phyloP scores from a whole-genome alignment of 306 rosid species.

The Vicia sativa region DNA sequence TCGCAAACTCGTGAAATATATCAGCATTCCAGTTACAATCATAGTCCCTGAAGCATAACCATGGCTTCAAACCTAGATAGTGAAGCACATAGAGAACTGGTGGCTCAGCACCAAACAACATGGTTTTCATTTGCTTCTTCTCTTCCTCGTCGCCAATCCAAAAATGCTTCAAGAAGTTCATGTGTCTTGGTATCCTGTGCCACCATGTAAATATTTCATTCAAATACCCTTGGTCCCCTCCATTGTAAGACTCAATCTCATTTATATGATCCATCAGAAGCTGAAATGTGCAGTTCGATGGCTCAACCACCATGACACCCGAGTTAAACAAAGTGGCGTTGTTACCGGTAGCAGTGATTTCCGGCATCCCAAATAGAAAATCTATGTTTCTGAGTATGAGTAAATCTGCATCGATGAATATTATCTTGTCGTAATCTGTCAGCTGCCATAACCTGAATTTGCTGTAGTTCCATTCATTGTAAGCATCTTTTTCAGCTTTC shows the following conservation, averaged over 20 bases:
- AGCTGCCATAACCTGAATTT: slow-evolving; percentile 93
- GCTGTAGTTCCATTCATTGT: slow-evolving; percentile 98
- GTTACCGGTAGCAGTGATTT: slow-evolving; percentile 91
- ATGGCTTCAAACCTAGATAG: slow-evolving; percentile 83
- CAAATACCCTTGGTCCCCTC: slow-evolving; percentile 93
- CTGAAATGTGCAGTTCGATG: slow-evolving; percentile 89
- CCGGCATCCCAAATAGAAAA: slow-evolving; percentile 83
- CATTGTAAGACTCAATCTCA: slow-evolving; percentile 89
- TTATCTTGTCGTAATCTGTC: slow-evolving; percentile 91
- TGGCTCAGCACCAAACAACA: slow-evolving; percentile 80
- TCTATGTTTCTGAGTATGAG: slow-evolving; percentile 83
- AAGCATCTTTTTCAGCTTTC: slow-evolving; percentile 93
- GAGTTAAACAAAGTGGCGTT: slow-evolving; percentile 92
- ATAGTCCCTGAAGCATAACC: slow-evolving; percentile 89
- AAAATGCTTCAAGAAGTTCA: slow-evolving; percentile 95
- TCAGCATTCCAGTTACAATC: slow-evolving; percentile 93
- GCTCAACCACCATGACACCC: slow-evolving; percentile 97
- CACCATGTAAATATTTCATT: slow-evolving; percentile 95
- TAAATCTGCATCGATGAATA: slow-evolving; percentile 90
- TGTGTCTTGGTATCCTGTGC: slow-evolving; percentile 95
- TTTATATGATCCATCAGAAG: slow-evolving; percentile 81
- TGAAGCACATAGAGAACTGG: slow-evolving; percentile 85
- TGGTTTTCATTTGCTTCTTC: slow-evolving; percentile 72
- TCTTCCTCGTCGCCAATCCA: slow-evolving; percentile 91
- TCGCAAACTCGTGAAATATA: slow-evolving; percentile 83